Evolutionary conservation across 768 basidiomycete genomes (phyloP).

Genomic region (Amanita molliuscula): DNA sequence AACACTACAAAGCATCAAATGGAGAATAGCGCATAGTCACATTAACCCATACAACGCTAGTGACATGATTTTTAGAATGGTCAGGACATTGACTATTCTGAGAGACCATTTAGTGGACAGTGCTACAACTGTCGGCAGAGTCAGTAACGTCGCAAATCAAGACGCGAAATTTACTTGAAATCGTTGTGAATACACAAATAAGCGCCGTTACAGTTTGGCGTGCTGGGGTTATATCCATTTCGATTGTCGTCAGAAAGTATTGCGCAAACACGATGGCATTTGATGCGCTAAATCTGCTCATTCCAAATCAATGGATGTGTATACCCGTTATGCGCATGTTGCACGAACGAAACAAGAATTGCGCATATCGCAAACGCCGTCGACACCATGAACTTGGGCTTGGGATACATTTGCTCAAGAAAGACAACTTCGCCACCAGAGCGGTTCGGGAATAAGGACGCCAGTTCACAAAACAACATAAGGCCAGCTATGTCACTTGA

Average conservation of each 20-base stretch:
- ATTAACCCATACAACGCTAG: conserved; percentile 17
- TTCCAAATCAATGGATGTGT: background rate
- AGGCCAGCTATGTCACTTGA: conserved; percentile 19
- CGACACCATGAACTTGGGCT: conserved; percentile 32
- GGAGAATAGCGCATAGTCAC: background rate
- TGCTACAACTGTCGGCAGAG: conserved; percentile 16
- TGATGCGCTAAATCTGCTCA: conserved; percentile 19
- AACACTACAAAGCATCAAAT: conserved; percentile 17
- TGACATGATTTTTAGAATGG: conserved; percentile 19
- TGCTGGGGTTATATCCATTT: conserved; percentile 17
- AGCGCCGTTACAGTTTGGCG: conserved; percentile 19
- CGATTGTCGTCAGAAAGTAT: conserved; percentile 23
- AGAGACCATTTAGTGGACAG: conserved; percentile 26
- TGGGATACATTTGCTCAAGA: conserved; percentile 34
- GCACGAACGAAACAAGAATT: conserved; percentile 24
- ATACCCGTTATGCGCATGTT: background rate
- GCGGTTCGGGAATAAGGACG: conserved; percentile 36
- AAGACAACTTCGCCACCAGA: conserved; percentile 42
- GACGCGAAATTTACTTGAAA: conserved; percentile 13
- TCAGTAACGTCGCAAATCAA: background rate
- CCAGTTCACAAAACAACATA: conserved; percentile 30
- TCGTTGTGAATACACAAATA: conserved; percentile 15
- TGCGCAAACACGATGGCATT: conserved; percentile 29
- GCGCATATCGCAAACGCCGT: conserved; percentile 30
- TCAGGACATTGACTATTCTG: conserved; percentile 20